Percentiles rank a stretch among this genome's conserved stretches.
Conservation (phyloP, 306 rosid genomes). For the Mimosa bimucronata region DNA sequence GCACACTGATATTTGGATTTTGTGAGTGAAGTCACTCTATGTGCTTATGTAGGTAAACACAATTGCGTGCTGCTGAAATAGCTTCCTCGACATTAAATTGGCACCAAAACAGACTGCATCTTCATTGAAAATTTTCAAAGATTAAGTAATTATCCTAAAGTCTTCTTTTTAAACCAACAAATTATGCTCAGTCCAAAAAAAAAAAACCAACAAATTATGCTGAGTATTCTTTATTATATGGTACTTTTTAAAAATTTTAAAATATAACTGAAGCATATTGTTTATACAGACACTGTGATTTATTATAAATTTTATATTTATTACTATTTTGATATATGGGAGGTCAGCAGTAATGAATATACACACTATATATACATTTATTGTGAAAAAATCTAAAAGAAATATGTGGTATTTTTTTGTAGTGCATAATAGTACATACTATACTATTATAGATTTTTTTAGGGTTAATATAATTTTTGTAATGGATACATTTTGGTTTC, state of each 20-base stretch:
- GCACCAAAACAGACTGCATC: no score
- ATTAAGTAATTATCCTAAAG: neutral
- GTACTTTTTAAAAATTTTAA: no score
- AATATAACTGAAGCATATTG: neutral
- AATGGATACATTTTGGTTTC: no score
- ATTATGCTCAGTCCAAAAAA: neutral
- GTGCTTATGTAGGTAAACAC: neutral
- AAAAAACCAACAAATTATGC: no score
- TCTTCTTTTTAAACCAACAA: no score
- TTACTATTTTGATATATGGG: neutral
- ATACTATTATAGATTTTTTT: no score
- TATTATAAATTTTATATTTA: neutral
- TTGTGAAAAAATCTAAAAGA: neutral
- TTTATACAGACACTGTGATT: neutral
- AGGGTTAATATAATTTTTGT: no score
- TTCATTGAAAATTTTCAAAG: neutral
- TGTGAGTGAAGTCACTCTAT: neutral
- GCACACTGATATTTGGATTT: conserved; percentile 1
- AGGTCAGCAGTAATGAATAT: neutral
- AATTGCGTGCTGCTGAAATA: no score
- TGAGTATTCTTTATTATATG: no score
- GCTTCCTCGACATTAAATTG: no score
- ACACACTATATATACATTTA: no score
- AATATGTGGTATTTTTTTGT: neutral
- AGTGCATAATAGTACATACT: no score